These are phyloP conservation scores for Podospora didyma DNA, from an alignment of 495 filamentous ascomycete genomes.

Conservation along the genomic window DNA sequence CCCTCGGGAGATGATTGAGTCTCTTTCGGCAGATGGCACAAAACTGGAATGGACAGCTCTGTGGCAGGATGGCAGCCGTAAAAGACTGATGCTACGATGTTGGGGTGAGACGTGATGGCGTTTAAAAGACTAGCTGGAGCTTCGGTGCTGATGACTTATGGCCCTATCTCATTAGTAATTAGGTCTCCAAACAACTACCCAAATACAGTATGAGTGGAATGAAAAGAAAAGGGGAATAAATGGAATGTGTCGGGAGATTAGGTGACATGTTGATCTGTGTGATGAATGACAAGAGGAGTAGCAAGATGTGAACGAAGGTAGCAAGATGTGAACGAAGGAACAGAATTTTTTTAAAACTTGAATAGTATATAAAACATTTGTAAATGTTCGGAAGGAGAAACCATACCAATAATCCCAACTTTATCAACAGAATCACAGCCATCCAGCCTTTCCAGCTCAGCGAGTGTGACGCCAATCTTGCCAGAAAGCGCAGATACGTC, in stretches of 20 bases:
- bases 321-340: no score
- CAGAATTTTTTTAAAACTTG: no score
- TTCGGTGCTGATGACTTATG: conserved; percentile 13
- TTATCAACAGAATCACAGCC: conserved; percentile 26
- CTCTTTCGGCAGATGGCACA: neutral
- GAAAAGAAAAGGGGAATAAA: no score
- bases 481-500: neutral
- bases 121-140: neutral
- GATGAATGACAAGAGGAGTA: no score
- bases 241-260: no score
- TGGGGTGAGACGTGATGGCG: conserved; percentile 9
- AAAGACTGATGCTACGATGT: conserved; percentile 30
- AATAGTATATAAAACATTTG: no score
- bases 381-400: no score
- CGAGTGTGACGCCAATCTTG: conserved; percentile 12
- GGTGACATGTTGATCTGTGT: no score
- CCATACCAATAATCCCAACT: conserved; percentile 31
- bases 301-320: no score
- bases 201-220: no score
- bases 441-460: conserved; percentile 20
- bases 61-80: conserved; percentile 18
- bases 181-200: no score
- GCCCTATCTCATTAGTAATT: no score
- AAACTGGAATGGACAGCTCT: neutral
- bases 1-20: neutral